Base-by-base conservation (phyloP, 2,329 filamentous ascomycete genomes). In the Trichoderma hamatum region DNA sequence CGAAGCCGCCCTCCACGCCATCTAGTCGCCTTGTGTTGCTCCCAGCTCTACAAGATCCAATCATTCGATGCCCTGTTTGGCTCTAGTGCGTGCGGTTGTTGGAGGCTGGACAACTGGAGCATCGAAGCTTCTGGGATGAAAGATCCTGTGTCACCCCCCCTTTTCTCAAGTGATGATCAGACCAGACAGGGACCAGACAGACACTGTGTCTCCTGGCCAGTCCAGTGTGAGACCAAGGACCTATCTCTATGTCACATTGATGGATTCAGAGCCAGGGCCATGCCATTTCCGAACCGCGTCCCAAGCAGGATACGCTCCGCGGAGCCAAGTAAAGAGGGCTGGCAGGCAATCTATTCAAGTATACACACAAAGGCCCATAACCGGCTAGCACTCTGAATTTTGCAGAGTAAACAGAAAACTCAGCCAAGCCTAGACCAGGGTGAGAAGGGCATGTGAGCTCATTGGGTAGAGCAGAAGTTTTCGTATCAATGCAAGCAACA, bases 291-390 rank as follows among this genome's bases (percentile, higher is more conserved):
- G 49, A 55, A 30, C 34, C 36, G 39, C 39, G 52, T 66, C 63
- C 52, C 46, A 66, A 66, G 63, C 36, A 54, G 63, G 32, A 66
- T 66, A 46, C 49, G 63, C 63, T 34, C 63, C 52, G 63, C 52
- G 52, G 63, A 66, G 11, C 63, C 36, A 66, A 39, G 52, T 36
- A 34, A 32, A 67, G 43, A 67, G 64, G 64, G 64, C 54, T 67
- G 64, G 64, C 34, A 67, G 64, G 64, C 54, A 67, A 67, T 67
- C 52, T 67, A 67, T 67, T 59, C 39, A 59, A 46, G 36, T 32
- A 24, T 51, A 66, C 52, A 63, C 60, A 55, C 52, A 51, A 43
- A 7, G 32, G 61, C 61, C 52, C 49, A 49, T 64, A 64, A 54
- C 19, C 43, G 19, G 61, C 32, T 55, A 64, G 61, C 46, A 64